Percentiles rank a stretch among this genome's conserved stretches.
Evolutionary conservation across 208 protist genomes (phyloP).

Genomic region (Tritrichomonas foetus): DNA sequence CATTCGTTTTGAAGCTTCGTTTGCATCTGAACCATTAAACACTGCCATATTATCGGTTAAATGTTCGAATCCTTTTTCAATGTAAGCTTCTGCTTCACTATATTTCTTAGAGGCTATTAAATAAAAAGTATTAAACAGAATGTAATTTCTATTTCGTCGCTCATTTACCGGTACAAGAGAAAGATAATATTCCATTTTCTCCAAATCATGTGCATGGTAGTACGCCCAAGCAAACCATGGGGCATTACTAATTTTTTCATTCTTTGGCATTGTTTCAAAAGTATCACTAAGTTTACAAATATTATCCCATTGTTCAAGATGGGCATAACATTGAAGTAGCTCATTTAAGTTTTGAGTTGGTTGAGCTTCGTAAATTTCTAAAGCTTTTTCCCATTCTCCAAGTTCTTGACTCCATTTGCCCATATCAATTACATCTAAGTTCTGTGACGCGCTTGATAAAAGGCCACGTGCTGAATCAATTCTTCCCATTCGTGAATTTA

Average conservation of each 20-base stretch:
- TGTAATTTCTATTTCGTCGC: neutral
- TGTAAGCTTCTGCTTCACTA: neutral
- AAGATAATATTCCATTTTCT: neutral
- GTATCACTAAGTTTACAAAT: neutral
- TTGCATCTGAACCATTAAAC: neutral
- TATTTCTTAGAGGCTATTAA: neutral
- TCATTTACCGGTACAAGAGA: neutral
- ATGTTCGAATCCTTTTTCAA: neutral
- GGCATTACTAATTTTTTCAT: neutral
- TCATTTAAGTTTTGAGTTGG: neutral
- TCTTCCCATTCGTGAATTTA: conserved; percentile 28
- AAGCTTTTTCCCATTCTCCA: neutral
- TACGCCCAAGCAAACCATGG: neutral
- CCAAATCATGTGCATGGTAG: neutral
- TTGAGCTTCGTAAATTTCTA: neutral
- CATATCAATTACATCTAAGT: neutral
- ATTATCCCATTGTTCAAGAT: conserved; percentile 2
- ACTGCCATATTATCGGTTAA: neutral
- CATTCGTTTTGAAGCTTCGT: neutral
- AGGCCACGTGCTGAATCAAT: conserved; percentile 24
- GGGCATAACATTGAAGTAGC: neutral
- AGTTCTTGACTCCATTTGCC: conserved; percentile 7
- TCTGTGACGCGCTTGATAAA: neutral
- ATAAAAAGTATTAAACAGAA: neutral
- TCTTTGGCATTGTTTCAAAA: neutral